These are phyloP conservation scores for Pezicula radicicola DNA, from an alignment of 2,329 filamentous ascomycete species.

Conservation along the genomic window DNA sequence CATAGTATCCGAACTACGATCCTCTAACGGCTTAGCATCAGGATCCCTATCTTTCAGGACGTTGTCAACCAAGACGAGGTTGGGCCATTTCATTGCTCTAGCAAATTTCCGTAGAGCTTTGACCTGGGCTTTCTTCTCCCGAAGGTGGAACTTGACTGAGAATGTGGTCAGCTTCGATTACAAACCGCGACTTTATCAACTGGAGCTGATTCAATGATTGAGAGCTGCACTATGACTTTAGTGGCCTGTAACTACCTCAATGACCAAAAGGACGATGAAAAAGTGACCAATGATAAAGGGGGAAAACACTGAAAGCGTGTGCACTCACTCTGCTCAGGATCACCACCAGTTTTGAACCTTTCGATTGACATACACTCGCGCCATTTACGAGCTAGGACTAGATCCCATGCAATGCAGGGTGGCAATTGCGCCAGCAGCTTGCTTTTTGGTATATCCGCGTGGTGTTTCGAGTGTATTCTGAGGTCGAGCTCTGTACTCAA, in stretches of 20 bases:
- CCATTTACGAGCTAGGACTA: constrained; percentile 73
- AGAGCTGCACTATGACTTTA: no score
- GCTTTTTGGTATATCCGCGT: constrained; percentile 61
- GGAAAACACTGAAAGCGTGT: no score
- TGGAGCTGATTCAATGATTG: no score
- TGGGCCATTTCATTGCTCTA: constrained; percentile 74
- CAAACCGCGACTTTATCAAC: no score
- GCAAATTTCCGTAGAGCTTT: constrained; percentile 68
- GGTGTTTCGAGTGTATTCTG: constrained; percentile 61
- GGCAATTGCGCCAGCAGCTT: constrained; percentile 64
- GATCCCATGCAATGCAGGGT: constrained; percentile 67
- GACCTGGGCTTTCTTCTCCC: constrained; percentile 63
- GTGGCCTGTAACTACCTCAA: no score
- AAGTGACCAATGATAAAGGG: no score
- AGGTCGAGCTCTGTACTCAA: constrained; percentile 70
- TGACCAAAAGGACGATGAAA: no score
- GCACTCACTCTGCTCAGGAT: constrained; percentile 46
- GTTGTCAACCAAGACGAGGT: constrained; percentile 61
- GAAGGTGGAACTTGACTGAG: constrained; percentile 59
- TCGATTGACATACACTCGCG: constrained; percentile 67
- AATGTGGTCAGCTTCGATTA: no score
- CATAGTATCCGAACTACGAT: constrained; percentile 67
- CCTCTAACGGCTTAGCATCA: constrained; percentile 53
- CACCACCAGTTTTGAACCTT: constrained; percentile 47
- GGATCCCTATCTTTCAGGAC: constrained; percentile 53